Evolutionary conservation across 1,284 basidiomycete genomes (phyloP), one percentile per base, ranked within the genome.

Genomic region (Pulchroboletus neoregius): DNA sequence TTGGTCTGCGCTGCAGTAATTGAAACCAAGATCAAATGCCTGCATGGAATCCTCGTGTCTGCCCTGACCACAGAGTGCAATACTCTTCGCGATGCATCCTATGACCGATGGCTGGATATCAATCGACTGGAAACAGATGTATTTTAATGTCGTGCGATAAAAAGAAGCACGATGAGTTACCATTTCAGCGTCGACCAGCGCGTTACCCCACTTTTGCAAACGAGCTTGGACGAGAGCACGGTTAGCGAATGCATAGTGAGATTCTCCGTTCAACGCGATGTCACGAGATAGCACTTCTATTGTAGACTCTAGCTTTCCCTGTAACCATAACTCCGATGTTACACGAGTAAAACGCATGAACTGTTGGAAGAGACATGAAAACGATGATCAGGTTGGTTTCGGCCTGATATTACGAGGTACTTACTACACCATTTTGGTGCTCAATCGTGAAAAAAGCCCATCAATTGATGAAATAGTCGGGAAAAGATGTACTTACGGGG

Each of bases 31-130:
- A 34, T 56, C 54, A 27, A 56, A 59, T 6, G 44, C 54, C 16
- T 57, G 54, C 54, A 56, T 56, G 2, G 57, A 44, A 30, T 54
- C 46, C 13, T 59, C 57, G 5, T 56, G 33, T 39, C n/a, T 38
- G 6, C 33, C 43, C 16, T 39, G 54, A 30, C 50, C 54, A 42
- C 35, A 22, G n/a, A 56, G 45, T 10, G 46, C 57, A 6, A 57
- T 7, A 32, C 54, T 59, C 43, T 39, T 56, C 1, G 54, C 51
- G 9, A 59, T 59, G 32, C n/a, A 55, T 12, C 55, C 55, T 28
- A 60, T 43, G 27, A 55, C 55, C 3, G 55, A 60, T 0, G 37
- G 44, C 2, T 44, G 52, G 20, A 44, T 20, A 23, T 42, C 16
- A 3, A 58, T 37, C 12, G 55, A 60, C 55, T 56, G n/a, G 13